Percentiles rank a stretch among this genome's conserved stretches.
Conservation (phyloP, 768 basidiomycete genomes). For the Mycena rebaudengoi region DNA sequence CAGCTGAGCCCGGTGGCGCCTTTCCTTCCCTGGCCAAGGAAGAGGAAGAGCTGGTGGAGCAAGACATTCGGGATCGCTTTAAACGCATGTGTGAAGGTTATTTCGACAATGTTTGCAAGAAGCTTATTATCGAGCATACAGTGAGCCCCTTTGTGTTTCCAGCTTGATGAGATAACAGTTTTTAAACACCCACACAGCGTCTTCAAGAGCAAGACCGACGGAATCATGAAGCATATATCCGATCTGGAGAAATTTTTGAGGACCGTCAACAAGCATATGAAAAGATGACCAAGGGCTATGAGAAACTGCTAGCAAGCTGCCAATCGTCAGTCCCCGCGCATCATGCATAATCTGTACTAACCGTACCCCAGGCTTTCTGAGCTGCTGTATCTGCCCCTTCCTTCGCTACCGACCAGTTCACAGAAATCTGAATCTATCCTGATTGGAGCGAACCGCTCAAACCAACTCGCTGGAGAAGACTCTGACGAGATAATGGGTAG, state of each 20-base stretch:
- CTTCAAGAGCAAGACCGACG: constrained; percentile 96
- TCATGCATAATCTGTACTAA: background rate
- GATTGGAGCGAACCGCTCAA: constrained; percentile 62
- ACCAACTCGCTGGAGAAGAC: constrained; percentile 53
- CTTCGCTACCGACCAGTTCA: constrained; percentile 82
- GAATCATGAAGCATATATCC: constrained; percentile 99
- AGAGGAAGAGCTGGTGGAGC: constrained; percentile 82
- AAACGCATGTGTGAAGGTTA: constrained; percentile 94
- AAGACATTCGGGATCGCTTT: constrained; percentile 87
- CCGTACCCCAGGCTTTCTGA: constrained; percentile 78
- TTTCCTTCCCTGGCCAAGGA: constrained; percentile 56
- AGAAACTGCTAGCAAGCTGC: constrained; percentile 88
- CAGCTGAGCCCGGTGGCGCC: constrained; percentile 36
- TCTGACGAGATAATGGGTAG: constrained; percentile 62
- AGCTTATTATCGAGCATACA: constrained; percentile 90
- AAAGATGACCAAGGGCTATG: constrained; percentile 96
- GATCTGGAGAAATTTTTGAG: constrained; percentile 98
- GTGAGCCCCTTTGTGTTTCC: constrained; percentile 49
- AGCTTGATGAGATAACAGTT: background rate
- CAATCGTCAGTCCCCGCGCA: constrained; percentile 67
- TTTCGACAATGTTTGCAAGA: constrained; percentile 91
- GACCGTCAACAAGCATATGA: constrained; percentile 99
- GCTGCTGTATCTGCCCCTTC: constrained; percentile 83
- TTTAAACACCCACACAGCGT: no score
- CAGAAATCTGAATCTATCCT: constrained; percentile 85